These are phyloP conservation scores for Collybia nuda DNA, from an alignment of 768 basidiomycete genomes.

Conservation along the genomic window DNA sequence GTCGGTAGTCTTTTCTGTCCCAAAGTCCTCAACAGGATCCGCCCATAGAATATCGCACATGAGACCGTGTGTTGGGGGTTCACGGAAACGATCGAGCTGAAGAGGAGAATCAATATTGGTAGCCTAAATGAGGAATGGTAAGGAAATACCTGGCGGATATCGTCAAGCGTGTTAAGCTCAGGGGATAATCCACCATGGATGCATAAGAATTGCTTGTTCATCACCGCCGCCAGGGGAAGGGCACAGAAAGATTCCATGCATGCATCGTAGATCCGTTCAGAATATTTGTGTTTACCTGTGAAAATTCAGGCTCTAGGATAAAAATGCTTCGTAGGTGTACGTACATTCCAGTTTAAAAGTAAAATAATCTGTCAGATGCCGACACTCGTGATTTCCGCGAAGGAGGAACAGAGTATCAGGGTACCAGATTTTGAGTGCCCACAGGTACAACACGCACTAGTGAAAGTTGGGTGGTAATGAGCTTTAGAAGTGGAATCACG, in stretches of 20 bases:
- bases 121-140: background rate
- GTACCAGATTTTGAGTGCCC: constrained; percentile 99
- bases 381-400: constrained; percentile 98
- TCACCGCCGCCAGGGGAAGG: constrained; percentile 92
- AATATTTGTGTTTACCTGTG: constrained; percentile 97
- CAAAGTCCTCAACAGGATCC: constrained; percentile 97
- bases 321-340: constrained; percentile 26
- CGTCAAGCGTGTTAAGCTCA: constrained; percentile 93
- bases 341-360: constrained; percentile 98
- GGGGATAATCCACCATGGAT: constrained; percentile 97
- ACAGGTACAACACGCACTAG: constrained; percentile 96
- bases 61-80: constrained; percentile 94
- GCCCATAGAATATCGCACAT: constrained; percentile 99
- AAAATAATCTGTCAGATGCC: constrained; percentile 98
- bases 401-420: constrained; percentile 95
- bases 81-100: constrained; percentile 96
- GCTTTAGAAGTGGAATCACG: background rate
- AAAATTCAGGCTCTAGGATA: constrained; percentile 1
- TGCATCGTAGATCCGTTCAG: constrained; percentile 93
- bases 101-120: background rate
- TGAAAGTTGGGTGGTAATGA: constrained; percentile 10
- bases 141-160: constrained; percentile 75
- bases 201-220: constrained; percentile 99
- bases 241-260: constrained; percentile 98
- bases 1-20: constrained; percentile 87